Conservation (phyloP, 768 basidiomycete species). For the Ramaria sp. region DNA sequence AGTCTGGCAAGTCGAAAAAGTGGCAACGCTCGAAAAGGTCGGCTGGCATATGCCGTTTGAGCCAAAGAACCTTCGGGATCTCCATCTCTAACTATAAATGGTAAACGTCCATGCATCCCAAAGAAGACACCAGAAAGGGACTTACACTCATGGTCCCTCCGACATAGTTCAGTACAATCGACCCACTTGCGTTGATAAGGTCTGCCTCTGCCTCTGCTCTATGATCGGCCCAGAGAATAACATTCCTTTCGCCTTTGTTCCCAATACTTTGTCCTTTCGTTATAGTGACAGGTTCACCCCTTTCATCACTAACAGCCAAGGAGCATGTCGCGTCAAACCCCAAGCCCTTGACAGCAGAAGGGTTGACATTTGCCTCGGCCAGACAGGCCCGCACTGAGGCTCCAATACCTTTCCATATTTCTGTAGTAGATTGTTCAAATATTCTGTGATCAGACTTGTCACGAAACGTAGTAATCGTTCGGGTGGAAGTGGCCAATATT, state of each 20-base stretch:
- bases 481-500: slow-evolving; percentile 67
- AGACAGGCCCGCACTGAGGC: slow-evolving; percentile 55
- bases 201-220: slow-evolving; percentile 88
- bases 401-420: slow-evolving; percentile 75
- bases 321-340: slow-evolving; percentile 98
- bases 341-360: slow-evolving; percentile 66
- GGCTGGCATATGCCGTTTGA: slow-evolving; percentile 77
- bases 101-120: slow-evolving; percentile 8
- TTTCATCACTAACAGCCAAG: slow-evolving; percentile 68
- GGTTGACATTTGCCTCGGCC: slow-evolving; percentile 38
- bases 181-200: slow-evolving; percentile 75
- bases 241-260: slow-evolving; percentile 61
- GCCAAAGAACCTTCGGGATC: slow-evolving; percentile 94
- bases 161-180: slow-evolving; percentile 85
- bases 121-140: slow-evolving; percentile 9
- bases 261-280: slow-evolving; percentile 60
- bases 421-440: slow-evolving; percentile 89
- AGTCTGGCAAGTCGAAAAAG: slow-evolving; percentile 91
- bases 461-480: slow-evolving; percentile 78
- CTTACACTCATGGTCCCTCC: slow-evolving; percentile 90
- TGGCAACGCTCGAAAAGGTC: slow-evolving; percentile 63
- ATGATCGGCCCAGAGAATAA: slow-evolving; percentile 96
- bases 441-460: slow-evolving; percentile 78
- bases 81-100: slow-evolving; percentile 85
- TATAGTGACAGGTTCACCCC: slow-evolving; percentile 66